Percentiles rank a stretch among this genome's conserved stretches.
Evolutionary conservation across 345 rosid species (phyloP).

Genomic region (Eucalyptus paniculata): DNA sequence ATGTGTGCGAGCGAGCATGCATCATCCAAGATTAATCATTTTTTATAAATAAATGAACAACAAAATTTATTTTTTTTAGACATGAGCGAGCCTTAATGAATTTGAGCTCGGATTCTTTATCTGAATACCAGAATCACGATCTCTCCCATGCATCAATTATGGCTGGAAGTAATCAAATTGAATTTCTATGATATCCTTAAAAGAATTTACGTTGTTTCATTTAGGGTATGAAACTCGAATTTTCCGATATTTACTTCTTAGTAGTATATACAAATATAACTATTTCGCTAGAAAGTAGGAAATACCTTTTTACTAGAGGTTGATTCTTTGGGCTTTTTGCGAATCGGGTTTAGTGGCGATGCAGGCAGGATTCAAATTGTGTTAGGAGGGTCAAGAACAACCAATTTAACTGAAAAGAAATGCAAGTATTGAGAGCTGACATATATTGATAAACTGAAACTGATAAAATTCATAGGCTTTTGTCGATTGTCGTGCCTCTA

Average conservation of each 20-base stretch:
- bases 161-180: not conserved
- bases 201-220: no score
- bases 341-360: not conserved
- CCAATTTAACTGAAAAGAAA: no score
- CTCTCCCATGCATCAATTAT: not conserved
- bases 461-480: not conserved
- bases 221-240: not conserved
- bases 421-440: not conserved
- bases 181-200: not conserved
- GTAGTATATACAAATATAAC: no score
- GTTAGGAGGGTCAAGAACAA: not conserved
- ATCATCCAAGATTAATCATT: not conserved
- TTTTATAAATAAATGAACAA: no score
- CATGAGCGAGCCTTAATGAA: not conserved
- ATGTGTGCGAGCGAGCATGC: not conserved
- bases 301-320: no score
- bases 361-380: not conserved
- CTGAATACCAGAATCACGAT: not conserved
- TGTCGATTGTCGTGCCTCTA: accelerated
- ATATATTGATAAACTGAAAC: not conserved
- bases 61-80: no score
- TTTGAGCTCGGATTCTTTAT: no score
- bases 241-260: not conserved
- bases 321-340: no score
- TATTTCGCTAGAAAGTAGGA: no score